A percentile compares a stretch with the other conserved stretches of the same genome.
Evolutionary conservation across 768 basidiomycete genomes (phyloP).

Genomic region (Tephrocybe rancida): DNA sequence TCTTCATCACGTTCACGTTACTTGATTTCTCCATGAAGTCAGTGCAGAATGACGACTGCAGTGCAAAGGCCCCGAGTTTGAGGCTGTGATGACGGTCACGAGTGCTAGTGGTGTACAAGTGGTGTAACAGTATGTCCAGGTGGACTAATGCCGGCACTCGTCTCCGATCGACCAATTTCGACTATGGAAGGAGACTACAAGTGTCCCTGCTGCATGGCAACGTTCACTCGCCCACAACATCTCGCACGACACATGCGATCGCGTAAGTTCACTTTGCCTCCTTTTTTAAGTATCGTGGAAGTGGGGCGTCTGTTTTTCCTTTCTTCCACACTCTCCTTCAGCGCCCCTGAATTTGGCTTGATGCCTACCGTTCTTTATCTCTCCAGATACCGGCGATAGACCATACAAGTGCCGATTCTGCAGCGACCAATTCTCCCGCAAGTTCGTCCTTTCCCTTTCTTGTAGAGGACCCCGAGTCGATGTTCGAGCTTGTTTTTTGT

Average conservation of each 20-base stretch:
- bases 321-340: no score
- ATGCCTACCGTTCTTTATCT: slow-evolving; percentile 3
- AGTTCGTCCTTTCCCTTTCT: slow-evolving; percentile 39
- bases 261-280: slow-evolving; percentile 54
- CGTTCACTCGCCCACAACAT: slow-evolving; percentile 88
- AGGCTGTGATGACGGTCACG: no score
- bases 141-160: no score
- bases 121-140: no score
- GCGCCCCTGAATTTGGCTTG: slow-evolving; percentile 12
- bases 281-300: slow-evolving; percentile 12
- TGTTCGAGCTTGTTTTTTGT: background rate
- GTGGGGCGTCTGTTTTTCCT: background rate
- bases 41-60: no score
- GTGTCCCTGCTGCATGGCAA: slow-evolving; percentile 87
- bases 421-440: slow-evolving; percentile 88
- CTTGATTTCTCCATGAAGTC: no score
- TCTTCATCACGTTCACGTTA: no score
- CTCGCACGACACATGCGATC: slow-evolving; percentile 90
- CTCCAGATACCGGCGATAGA: slow-evolving; percentile 81
- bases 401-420: slow-evolving; percentile 89
- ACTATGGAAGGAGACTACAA: slow-evolving; percentile 82
- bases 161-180: no score
- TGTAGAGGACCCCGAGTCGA: slow-evolving; percentile 1
- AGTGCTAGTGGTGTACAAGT: no score
- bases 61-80: no score